Percentiles rank a stretch among this genome's conserved stretches.
phyloP scores from a whole-genome alignment of 306 rosid species.

The Acacia crassicarpa region DNA sequence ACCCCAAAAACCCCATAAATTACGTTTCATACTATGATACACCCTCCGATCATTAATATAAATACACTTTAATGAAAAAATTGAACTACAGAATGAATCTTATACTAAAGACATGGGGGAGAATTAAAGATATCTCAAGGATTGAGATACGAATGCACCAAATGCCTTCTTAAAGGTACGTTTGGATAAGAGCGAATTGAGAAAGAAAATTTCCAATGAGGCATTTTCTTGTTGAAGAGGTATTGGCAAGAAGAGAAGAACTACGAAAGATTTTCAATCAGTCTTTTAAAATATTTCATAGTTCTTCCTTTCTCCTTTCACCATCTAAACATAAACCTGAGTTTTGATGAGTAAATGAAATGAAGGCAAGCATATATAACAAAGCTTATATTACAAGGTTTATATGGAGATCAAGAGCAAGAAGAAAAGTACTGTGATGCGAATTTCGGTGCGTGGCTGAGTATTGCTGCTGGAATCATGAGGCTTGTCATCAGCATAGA shows the following conservation, averaged over 20 bases:
- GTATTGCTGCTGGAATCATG: slow-evolving; percentile 35
- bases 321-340: background rate
- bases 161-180: no score
- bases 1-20: no score
- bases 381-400: background rate
- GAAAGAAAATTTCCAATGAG: background rate
- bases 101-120: no score
- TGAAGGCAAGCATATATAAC: background rate
- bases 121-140: no score
- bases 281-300: background rate
- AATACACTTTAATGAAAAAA: no score
- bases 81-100: no score
- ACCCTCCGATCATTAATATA: no score
- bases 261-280: background rate
- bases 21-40: no score
- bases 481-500: slow-evolving; percentile 55
- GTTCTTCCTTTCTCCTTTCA: background rate
- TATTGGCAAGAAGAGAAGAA: background rate
- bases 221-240: background rate
- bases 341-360: background rate
- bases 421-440: slow-evolving; percentile 23
- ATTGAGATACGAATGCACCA: no score
- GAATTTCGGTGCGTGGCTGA: slow-evolving; percentile 53
- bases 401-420: background rate
- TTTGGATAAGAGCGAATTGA: background rate